Percentiles rank a stretch among this genome's conserved stretches.
phyloP scores from a whole-genome alignment of 169 alveolate species.

The Cryptosporidium ryanae region DNA sequence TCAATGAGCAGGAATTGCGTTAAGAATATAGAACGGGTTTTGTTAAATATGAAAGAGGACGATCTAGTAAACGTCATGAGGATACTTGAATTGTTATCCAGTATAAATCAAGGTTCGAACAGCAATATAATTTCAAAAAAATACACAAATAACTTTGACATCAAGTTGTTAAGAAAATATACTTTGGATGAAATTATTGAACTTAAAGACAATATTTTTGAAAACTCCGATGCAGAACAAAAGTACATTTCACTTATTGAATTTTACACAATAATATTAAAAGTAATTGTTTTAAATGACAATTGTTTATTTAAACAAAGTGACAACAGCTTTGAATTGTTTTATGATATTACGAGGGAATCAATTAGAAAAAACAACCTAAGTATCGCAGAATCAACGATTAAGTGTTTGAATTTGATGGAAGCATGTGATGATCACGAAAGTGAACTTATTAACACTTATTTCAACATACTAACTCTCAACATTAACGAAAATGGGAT shows the following conservation, averaged over 20 bases:
- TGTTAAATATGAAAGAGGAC: neutral
- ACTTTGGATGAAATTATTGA: conserved; percentile 32
- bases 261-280: conserved; percentile 16
- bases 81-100: conserved; percentile 16
- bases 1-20: neutral
- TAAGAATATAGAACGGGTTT: conserved; percentile 5
- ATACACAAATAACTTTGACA: conserved; percentile 29
- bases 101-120: conserved; percentile 1
- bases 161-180: neutral
- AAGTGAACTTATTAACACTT: conserved; percentile 9
- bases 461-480: neutral
- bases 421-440: neutral
- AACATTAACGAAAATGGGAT: neutral
- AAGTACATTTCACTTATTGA: conserved; percentile 6
- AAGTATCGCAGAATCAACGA: neutral
- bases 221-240: neutral
- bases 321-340: neutral
- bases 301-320: conserved; percentile 2
- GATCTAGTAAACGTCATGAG: conserved; percentile 35
- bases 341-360: neutral
- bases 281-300: conserved; percentile 24
- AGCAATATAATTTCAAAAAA: conserved; percentile 8
- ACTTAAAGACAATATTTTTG: neutral
- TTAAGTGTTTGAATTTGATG: conserved; percentile 28
- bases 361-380: neutral